Percentiles rank a stretch among this genome's conserved stretches.
Evolutionary conservation across 1,284 basidiomycete genomes (phyloP).

Genomic region (Papiliotrema terrestris): DNA sequence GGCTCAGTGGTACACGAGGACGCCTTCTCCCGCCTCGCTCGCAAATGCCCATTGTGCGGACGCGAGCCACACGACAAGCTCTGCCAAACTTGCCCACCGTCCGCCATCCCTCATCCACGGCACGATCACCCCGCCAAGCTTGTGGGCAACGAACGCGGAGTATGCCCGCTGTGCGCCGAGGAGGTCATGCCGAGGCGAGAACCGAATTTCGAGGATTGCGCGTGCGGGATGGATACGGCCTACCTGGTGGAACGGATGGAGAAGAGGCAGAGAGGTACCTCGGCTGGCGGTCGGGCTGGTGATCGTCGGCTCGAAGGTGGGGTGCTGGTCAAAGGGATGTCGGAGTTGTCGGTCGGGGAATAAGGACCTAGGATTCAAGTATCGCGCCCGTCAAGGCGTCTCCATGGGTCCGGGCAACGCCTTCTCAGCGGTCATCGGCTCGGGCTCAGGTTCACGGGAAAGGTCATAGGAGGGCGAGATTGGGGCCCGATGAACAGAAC

Average conservation of each 20-base stretch:
- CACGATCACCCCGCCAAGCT: slow-evolving; percentile 22
- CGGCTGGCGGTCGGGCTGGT: too few relatives aligned
- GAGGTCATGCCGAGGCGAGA: slow-evolving; percentile 5
- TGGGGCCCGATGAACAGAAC: too few relatives aligned
- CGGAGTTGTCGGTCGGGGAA: too few relatives aligned
- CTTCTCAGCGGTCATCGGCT: too few relatives aligned
- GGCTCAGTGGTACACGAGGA: slow-evolving; percentile 1
- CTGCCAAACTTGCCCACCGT: slow-evolving; percentile 20
- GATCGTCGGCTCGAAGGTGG: too few relatives aligned
- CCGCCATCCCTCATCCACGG: slow-evolving; percentile 20
- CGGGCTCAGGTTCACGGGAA: too few relatives aligned
- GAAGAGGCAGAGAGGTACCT: neutral
- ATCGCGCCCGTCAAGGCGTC: too few relatives aligned
- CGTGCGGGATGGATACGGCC: slow-evolving; percentile 14
- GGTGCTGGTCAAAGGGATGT: too few relatives aligned
- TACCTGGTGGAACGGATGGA: slow-evolving; percentile 19
- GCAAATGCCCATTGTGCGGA: slow-evolving; percentile 16
- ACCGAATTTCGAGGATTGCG: slow-evolving; percentile 20
- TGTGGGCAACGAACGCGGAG: slow-evolving; percentile 17
- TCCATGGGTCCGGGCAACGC: too few relatives aligned
- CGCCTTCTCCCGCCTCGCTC: neutral
- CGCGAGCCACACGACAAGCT: slow-evolving; percentile 10
- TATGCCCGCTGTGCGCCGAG: slow-evolving; percentile 19
- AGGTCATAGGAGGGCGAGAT: too few relatives aligned
- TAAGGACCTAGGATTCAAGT: too few relatives aligned